Conservation (phyloP, 345 rosid species). For the Durio zibethinus region DNA sequence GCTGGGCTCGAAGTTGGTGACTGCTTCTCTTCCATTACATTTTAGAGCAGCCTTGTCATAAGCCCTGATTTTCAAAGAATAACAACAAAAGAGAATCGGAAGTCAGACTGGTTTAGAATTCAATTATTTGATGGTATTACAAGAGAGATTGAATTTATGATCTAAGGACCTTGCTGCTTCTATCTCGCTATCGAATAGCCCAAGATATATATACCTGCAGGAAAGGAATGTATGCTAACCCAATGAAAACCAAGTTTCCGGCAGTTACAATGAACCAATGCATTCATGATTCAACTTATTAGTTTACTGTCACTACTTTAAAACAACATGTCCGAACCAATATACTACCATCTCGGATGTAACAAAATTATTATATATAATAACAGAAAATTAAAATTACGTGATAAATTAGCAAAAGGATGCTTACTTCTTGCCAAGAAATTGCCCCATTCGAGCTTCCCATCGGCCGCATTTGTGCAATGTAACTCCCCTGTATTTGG, state of each 20-base stretch:
- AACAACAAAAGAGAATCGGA: neutral
- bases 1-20: constrained; percentile 84
- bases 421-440: constrained; percentile 73
- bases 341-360: neutral
- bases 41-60: constrained; percentile 94
- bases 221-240: constrained; percentile 27
- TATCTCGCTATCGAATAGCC: constrained; percentile 76
- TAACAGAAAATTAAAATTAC: neutral
- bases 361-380: neutral
- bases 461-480: constrained; percentile 74
- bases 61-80: constrained; percentile 47
- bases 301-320: neutral
- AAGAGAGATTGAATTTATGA: constrained; percentile 13
- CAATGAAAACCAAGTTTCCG: constrained; percentile 25
- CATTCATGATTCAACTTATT: constrained; percentile 10
- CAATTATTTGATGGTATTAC: neutral
- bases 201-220: constrained; percentile 88
- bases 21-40: constrained; percentile 84
- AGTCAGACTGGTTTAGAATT: neutral
- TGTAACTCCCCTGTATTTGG: constrained; percentile 70
- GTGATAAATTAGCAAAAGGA: neutral
- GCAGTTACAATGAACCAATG: constrained; percentile 12
- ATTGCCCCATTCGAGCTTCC: constrained; percentile 87
- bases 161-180: constrained; percentile 85
- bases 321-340: neutral